Base-by-base conservation (phyloP, 192 early-diverging fungal species). In the Mortierella antarctica region DNA sequence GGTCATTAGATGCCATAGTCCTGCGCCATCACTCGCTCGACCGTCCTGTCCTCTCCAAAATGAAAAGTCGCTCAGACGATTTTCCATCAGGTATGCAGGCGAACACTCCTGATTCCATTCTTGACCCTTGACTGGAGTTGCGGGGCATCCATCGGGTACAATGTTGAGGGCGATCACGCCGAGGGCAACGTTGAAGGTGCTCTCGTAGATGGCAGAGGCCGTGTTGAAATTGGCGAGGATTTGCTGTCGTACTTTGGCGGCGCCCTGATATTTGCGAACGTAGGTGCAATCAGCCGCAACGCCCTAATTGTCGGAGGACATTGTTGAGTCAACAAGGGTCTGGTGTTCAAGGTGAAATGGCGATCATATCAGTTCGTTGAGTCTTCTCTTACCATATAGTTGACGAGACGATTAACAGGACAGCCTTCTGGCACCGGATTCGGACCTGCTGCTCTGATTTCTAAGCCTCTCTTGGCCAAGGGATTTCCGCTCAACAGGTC, bases 1-100 rank as follows among this genome's bases (percentile, higher is more conserved):
- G 11, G 96, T 96, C 95, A 98, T 92, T 63, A 97, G 82, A 77
- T 97, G 96, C 96, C 97, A 98, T 53, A 98, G 84, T 10, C 94
- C 95, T 2, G 89, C 88, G 9, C 91, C 88, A 81, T 96, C 95
- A n/a, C 86, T 76, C 21, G 86, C 85, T 41, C 63, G 50, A 7
- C 14, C 62, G n/a, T 87, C 80, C 11, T 65, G 66, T 9, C 93
- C 93, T 63, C 97, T 86, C 97, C 97, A 98, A n/a, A 83, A 47
- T 63, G 92, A 93, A 83, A 98, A 98, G 73, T 96, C 97, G 81
- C 89, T 93, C 50, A 98, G 79, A 11, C 96, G 88, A 31, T 86
- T 49, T 31, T 88, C 88, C 53, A 98, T 94, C 13, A 86, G 67
- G 74, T 96, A 97, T 21, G 57, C 41, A 41, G 84, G 66, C 18